Evolutionary conservation across 1,284 basidiomycete genomes (phyloP).

Genomic region (Athelia sp.): DNA sequence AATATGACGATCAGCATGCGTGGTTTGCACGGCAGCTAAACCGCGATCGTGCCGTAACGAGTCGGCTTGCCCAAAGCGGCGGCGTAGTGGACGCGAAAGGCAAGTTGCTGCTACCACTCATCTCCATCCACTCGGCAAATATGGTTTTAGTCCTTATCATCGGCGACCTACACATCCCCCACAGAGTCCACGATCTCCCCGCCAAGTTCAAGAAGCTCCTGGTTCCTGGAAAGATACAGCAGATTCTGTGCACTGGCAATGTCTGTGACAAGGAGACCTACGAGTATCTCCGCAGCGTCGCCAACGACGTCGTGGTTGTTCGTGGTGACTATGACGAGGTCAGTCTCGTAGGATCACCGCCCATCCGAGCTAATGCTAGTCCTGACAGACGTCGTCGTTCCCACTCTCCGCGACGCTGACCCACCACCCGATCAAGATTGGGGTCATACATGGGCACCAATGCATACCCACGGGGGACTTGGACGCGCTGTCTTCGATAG

Average conservation of each 20-base stretch:
- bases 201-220: slow-evolving; percentile 97
- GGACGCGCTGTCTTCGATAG: slow-evolving; percentile 83
- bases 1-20: too few relatives aligned
- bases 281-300: slow-evolving; percentile 95
- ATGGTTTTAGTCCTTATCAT: slow-evolving; percentile 90
- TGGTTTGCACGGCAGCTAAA: too few relatives aligned
- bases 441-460: slow-evolving; percentile 94
- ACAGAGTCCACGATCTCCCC: slow-evolving; percentile 85
- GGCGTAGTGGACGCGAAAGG: too few relatives aligned
- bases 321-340: slow-evolving; percentile 96
- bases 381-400: slow-evolving; percentile 56
- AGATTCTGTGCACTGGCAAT: slow-evolving; percentile 97
- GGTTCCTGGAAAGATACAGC: slow-evolving; percentile 96
- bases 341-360: slow-evolving; percentile 13
- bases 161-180: slow-evolving; percentile 93
- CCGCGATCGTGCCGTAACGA: too few relatives aligned
- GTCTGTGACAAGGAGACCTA: slow-evolving; percentile 97
- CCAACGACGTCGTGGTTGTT: slow-evolving; percentile 91
- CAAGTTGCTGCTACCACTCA: too few relatives aligned
- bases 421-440: slow-evolving; percentile 90
- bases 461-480: slow-evolving; percentile 89
- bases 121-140: too few relatives aligned
- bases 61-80: too few relatives aligned
- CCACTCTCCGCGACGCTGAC: slow-evolving; percentile 81
- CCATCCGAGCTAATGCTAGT: slow-evolving; percentile 16